phyloP scores from a whole-genome alignment of 306 rosid genomes.

The Sesbania bispinosa region DNA sequence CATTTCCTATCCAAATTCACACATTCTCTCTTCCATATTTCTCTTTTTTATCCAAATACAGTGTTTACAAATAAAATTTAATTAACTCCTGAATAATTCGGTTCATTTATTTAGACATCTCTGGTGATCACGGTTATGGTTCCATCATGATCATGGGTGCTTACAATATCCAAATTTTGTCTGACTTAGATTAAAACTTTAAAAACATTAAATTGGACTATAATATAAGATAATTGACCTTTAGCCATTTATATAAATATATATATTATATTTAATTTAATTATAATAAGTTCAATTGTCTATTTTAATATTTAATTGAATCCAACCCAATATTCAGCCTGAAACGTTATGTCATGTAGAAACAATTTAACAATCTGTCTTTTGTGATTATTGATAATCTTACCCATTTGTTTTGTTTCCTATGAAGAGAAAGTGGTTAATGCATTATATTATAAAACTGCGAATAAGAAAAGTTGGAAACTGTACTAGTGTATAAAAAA shows the following conservation, averaged over 20 bases:
- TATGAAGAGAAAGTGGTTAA: neutral
- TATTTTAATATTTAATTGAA: neutral
- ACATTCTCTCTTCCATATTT: no score
- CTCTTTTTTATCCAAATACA: no score
- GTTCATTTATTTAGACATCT: no score
- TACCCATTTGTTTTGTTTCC: neutral
- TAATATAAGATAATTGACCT: no score
- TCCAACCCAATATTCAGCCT: neutral
- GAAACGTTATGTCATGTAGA: neutral
- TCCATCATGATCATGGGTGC: no score
- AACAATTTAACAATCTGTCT: neutral
- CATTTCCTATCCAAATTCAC: no score
- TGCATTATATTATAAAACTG: neutral
- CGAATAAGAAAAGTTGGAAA: slow-evolving; percentile 5
- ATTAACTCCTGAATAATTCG: no score
- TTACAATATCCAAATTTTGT: no score
- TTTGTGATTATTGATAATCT: neutral
- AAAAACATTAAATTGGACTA: no score
- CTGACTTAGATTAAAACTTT: no score
- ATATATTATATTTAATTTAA: neutral
- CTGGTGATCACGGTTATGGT: no score
- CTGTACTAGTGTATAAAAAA: neutral
- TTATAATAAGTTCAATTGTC: neutral
- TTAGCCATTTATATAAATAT: neutral
- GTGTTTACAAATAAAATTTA: no score